Percentiles rank a stretch among this genome's conserved stretches.
Evolutionary conservation across 495 filamentous ascomycete genomes (phyloP).

Genomic region (Penicillium steckii): DNA sequence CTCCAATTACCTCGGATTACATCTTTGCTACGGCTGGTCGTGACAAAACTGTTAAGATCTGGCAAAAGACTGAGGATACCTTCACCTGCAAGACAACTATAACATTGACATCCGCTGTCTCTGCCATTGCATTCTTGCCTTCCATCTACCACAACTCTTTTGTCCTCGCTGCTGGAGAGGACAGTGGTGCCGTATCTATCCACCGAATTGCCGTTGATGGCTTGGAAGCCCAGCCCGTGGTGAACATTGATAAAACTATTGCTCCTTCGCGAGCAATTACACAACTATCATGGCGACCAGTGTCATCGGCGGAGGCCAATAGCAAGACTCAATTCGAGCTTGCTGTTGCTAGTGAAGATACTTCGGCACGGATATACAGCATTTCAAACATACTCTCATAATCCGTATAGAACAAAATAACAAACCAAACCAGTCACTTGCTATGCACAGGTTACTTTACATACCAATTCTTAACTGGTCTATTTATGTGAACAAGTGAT

Average conservation of each 20-base stretch:
- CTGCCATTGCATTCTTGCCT: slow-evolving; percentile 69
- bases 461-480: too few species aligned
- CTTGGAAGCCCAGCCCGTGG: slow-evolving; percentile 43
- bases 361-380: slow-evolving; percentile 70
- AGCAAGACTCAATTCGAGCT: slow-evolving; percentile 48
- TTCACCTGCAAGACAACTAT: slow-evolving; percentile 54
- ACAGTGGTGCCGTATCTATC: slow-evolving; percentile 44
- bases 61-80: slow-evolving; percentile 46
- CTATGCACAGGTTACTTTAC: too few species aligned
- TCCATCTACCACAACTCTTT: slow-evolving; percentile 36
- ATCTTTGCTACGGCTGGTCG: slow-evolving; percentile 85
- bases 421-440: too few species aligned
- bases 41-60: slow-evolving; percentile 83
- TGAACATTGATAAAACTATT: slow-evolving; percentile 38
- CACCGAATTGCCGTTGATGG: slow-evolving; percentile 39
- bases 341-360: slow-evolving; percentile 81
- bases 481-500: too few species aligned
- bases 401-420: slow-evolving; percentile 17
- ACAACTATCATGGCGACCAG: slow-evolving; percentile 76
- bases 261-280: slow-evolving; percentile 73
- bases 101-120: slow-evolving; percentile 60
- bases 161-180: slow-evolving; percentile 65
- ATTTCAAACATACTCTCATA: slow-evolving; percentile 41
- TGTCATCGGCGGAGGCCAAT: slow-evolving; percentile 7
- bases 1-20: slow-evolving; percentile 41